Evolutionary conservation across 768 basidiomycete species (phyloP).

Genomic region (Galerina sulciceps): DNA sequence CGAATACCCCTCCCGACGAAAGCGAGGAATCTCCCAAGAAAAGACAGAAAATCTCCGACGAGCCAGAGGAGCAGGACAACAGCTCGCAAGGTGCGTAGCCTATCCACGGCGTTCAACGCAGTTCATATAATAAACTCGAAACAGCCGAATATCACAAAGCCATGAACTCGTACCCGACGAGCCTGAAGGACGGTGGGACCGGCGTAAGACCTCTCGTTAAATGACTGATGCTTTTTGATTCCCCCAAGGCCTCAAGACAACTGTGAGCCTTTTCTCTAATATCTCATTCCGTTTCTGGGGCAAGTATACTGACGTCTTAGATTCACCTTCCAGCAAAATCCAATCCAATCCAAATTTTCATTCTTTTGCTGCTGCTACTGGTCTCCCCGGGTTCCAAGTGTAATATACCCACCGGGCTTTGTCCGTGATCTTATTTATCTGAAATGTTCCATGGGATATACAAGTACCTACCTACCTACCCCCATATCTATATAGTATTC

Average conservation of each 20-base stretch:
- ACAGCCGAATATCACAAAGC: slow-evolving; percentile 30
- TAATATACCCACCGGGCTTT: background rate
- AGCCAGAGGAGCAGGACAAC: slow-evolving; percentile 3
- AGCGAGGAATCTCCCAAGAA: slow-evolving; percentile 19
- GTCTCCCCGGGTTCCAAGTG: background rate
- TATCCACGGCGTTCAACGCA: no score
- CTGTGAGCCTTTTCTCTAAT: slow-evolving; percentile 23
- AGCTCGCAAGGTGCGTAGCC: slow-evolving; percentile 18
- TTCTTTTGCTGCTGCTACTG: background rate
- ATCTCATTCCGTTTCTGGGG: background rate
- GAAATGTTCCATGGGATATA: background rate
- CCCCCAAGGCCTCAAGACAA: slow-evolving; percentile 12
- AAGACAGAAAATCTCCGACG: slow-evolving; percentile 16
- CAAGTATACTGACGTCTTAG: background rate
- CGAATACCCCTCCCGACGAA: slow-evolving; percentile 9
- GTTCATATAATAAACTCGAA: background rate
- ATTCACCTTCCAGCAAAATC: background rate
- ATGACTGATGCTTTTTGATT: slow-evolving; percentile 16
- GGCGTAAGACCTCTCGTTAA: slow-evolving; percentile 36
- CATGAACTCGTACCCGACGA: slow-evolving; percentile 25
- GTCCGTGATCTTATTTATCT: background rate
- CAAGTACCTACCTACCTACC: background rate
- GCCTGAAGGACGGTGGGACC: slow-evolving; percentile 31
- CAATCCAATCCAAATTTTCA: background rate
- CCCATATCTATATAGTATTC: background rate